phyloP scores from a whole-genome alignment of 1,284 basidiomycete genomes.

The Apiotrichum veenhuisii region DNA sequence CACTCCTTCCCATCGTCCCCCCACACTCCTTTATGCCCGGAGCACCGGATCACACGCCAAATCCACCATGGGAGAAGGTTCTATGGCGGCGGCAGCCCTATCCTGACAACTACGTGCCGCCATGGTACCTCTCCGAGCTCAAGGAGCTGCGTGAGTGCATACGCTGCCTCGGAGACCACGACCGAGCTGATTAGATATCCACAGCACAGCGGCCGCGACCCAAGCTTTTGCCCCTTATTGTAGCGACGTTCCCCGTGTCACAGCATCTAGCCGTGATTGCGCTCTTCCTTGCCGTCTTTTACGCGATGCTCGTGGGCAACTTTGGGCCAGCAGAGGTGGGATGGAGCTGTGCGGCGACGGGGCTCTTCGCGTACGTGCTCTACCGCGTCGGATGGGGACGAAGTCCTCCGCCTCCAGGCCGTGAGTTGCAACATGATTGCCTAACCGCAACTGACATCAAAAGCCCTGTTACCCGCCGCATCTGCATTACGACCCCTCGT shows the following conservation, averaged over 20 bases:
- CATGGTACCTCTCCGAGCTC: slow-evolving; percentile 71
- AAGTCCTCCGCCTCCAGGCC: neutral
- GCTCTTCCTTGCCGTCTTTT: slow-evolving; percentile 76
- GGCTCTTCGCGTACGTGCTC: slow-evolving; percentile 63
- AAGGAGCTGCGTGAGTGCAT: slow-evolving; percentile 65
- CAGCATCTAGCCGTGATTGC: slow-evolving; percentile 78
- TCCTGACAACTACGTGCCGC: slow-evolving; percentile 81
- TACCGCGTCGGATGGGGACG: slow-evolving; percentile 38
- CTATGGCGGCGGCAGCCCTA: slow-evolving; percentile 75
- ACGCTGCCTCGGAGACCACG: no score
- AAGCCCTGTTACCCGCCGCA: slow-evolving; percentile 54
- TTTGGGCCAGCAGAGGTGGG: slow-evolving; percentile 68
- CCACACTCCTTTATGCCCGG: neutral
- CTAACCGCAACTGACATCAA: neutral
- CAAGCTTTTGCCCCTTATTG: slow-evolving; percentile 66
- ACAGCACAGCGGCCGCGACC: slow-evolving; percentile 32
- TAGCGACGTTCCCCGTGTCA: slow-evolving; percentile 72
- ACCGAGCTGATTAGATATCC: slow-evolving; percentile 1
- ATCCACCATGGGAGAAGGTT: slow-evolving; percentile 65
- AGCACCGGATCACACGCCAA: neutral
- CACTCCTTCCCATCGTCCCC: no score
- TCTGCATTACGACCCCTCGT: slow-evolving; percentile 54
- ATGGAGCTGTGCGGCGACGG: slow-evolving; percentile 63
- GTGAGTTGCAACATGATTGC: slow-evolving; percentile 5
- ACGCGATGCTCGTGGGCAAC: slow-evolving; percentile 61